phyloP scores from a whole-genome alignment of 2,329 filamentous ascomycete species.

The Beauveria varroae region DNA sequence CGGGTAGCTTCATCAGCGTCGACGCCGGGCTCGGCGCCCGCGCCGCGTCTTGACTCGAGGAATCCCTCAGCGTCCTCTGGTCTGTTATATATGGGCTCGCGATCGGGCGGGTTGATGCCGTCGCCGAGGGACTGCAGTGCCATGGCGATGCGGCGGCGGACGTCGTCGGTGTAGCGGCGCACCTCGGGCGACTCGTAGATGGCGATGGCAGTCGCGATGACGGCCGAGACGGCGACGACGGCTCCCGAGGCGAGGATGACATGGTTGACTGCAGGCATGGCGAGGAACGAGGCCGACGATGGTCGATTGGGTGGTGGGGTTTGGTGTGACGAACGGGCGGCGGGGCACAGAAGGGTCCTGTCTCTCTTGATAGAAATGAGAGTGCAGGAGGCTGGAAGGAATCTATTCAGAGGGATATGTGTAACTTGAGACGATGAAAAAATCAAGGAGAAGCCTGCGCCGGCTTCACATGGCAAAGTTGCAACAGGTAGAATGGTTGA shows the following conservation, averaged over 20 bases:
- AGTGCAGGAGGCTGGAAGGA: background rate
- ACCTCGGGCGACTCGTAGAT: slow-evolving; percentile 59
- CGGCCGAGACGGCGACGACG: slow-evolving; percentile 49
- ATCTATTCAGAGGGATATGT: background rate
- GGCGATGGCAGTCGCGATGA: slow-evolving; percentile 49
- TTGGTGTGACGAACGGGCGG: background rate
- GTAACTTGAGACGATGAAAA: background rate
- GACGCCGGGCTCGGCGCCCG: slow-evolving; percentile 37
- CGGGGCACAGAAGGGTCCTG: background rate
- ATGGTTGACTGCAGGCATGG: slow-evolving; percentile 51
- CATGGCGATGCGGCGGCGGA: slow-evolving; percentile 53
- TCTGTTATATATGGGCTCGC: slow-evolving; percentile 53
- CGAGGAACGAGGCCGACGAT: slow-evolving; percentile 8
- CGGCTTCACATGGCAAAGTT: slow-evolving; percentile 4
- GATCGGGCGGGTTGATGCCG: slow-evolving; percentile 40
- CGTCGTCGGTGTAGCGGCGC: slow-evolving; percentile 52
- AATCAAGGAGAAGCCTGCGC: background rate
- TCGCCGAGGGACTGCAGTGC: slow-evolving; percentile 54
- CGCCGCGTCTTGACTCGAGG: slow-evolving; percentile 40
- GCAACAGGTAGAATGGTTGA: background rate
- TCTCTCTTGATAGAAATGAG: background rate
- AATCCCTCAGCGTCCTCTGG: slow-evolving; percentile 61
- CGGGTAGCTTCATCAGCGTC: slow-evolving; percentile 57
- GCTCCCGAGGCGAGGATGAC: slow-evolving; percentile 47
- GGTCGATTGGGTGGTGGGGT: background rate